Evolutionary conservation across 2,329 filamentous ascomycete genomes (phyloP).

Genomic region (Fusarium floridanum): DNA sequence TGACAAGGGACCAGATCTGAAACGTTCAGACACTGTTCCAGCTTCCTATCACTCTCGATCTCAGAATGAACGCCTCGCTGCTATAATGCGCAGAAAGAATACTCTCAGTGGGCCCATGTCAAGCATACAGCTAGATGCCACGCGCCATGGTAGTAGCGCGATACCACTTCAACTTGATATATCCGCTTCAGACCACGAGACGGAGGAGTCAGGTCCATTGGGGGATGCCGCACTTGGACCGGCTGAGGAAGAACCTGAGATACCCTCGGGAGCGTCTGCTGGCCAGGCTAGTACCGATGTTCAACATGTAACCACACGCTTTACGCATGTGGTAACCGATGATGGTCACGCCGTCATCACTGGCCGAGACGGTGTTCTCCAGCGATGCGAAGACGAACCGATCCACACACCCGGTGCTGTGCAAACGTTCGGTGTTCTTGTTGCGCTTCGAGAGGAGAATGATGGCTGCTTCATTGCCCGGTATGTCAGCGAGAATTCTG

Average conservation of each 20-base stretch:
- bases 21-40: conserved; percentile 45
- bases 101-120: conserved; percentile 56
- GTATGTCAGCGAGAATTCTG: conserved; percentile 85
- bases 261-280: conserved; percentile 34
- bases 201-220: conserved; percentile 45
- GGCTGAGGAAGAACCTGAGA: conserved; percentile 18
- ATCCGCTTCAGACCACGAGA: conserved; percentile 49
- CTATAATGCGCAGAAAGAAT: conserved; percentile 50
- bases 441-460: conserved; percentile 78
- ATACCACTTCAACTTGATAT: conserved; percentile 53
- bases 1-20: conserved; percentile 47
- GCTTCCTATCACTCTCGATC: conserved; percentile 36
- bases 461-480: conserved; percentile 78
- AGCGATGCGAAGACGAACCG: conserved; percentile 90
- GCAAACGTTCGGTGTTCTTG: conserved; percentile 82
- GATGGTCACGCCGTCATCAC: conserved; percentile 87
- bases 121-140: conserved; percentile 60
- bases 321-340: conserved; percentile 81
- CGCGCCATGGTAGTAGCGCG: conserved; percentile 52
- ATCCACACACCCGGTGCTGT: conserved; percentile 88
- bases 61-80: conserved; percentile 36
- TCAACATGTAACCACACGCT: conserved; percentile 75
- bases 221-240: neutral
- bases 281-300: conserved; percentile 52
- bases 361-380: conserved; percentile 78